Conservation (phyloP, 140 eudicot genomes). For the Bidens hawaiensis region DNA sequence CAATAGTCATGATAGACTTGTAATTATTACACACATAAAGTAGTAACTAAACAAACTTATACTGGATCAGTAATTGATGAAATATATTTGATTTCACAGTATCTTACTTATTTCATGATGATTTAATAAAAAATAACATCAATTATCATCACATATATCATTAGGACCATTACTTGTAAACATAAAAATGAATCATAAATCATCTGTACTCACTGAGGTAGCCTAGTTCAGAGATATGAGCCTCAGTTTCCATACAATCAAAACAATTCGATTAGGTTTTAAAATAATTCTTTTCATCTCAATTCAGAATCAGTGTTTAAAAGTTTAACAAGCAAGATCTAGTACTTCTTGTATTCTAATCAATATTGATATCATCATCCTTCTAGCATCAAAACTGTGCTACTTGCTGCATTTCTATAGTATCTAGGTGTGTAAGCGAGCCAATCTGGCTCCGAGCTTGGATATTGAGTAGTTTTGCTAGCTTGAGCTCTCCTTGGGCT, state of each 20-base stretch:
- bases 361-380: background rate
- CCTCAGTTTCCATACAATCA: conserved; percentile 1
- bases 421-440: no score
- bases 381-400: background rate
- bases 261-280: background rate
- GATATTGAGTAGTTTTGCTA: no score
- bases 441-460: no score
- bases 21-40: background rate
- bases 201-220: conserved; percentile 6
- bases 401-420: background rate
- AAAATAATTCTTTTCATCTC: background rate
- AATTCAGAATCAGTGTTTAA: background rate
- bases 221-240: conserved; percentile 7
- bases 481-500: no score
- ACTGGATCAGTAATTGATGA: background rate
- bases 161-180: background rate
- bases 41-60: background rate
- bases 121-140: background rate
- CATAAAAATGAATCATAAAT: background rate
- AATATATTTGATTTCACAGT: background rate
- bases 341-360: background rate
- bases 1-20: background rate
- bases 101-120: background rate
- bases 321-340: conserved; percentile 5
- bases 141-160: background rate